phyloP scores from a whole-genome alignment of 2,329 filamentous ascomycete genomes.

The Penicillium sp. region DNA sequence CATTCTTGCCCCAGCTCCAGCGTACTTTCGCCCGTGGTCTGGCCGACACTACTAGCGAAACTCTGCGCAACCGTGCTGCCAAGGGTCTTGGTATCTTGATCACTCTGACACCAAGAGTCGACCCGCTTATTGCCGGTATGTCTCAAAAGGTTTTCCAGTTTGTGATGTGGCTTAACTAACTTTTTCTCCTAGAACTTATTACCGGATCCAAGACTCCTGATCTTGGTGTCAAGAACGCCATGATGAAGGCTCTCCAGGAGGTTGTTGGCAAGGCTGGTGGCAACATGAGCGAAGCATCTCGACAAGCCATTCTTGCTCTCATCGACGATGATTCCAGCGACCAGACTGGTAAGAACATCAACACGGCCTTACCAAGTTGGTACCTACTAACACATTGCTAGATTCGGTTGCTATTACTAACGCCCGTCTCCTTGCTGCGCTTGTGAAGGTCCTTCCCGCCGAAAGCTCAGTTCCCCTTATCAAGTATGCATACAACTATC shows the following conservation, averaged over 20 bases:
- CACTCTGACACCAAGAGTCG: conserved; percentile 90
- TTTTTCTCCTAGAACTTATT: conserved; percentile 69
- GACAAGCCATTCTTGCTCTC: conserved; percentile 78
- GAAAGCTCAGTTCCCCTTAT: conserved; percentile 65
- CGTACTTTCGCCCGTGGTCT: conserved; percentile 95
- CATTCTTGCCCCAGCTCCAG: conserved; percentile 94
- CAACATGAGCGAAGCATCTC: conserved; percentile 92
- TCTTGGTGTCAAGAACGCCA: conserved; percentile 83
- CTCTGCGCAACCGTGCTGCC: conserved; percentile 82
- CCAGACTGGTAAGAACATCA: conserved; percentile 57
- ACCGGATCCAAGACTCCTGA: conserved; percentile 93
- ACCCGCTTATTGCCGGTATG: conserved; percentile 75
- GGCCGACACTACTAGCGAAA: conserved; percentile 87
- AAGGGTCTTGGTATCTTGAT: conserved; percentile 94
- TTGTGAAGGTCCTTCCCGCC: conserved; percentile 80
- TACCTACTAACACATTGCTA: conserved; percentile 22
- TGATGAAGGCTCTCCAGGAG: conserved; percentile 95
- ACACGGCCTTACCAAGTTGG: neutral
- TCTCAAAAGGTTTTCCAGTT: neutral
- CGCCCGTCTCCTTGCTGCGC: conserved; percentile 82
- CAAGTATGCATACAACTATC: conserved; percentile 45
- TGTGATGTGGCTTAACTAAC: conserved; percentile 5
- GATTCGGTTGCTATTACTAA: conserved; percentile 82
- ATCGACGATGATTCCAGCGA: conserved; percentile 85
- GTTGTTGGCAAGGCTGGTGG: conserved; percentile 91